Percentiles rank a stretch among this genome's conserved stretches.
Evolutionary conservation across 805 yeast genomes (phyloP).

Genomic region (Monosporozyma siamensis): DNA sequence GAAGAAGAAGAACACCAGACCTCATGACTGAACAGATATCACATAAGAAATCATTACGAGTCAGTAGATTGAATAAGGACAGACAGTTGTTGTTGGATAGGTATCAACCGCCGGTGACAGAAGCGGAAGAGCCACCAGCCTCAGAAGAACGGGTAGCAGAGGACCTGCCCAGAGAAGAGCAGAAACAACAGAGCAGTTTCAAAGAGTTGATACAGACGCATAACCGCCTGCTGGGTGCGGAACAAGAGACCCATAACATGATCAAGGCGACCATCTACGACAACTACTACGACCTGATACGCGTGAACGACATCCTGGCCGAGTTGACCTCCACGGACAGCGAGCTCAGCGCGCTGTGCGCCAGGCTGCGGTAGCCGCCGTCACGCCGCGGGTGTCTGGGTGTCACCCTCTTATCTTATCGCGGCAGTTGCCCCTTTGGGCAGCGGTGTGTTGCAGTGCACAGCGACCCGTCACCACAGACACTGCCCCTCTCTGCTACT

Average conservation of each 20-base stretch:
- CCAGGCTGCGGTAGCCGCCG: no score
- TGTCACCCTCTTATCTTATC: no score
- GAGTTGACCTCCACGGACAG: background rate
- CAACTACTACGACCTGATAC: conserved; percentile 64
- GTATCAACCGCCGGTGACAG: conserved; percentile 17
- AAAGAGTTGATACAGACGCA: conserved; percentile 21
- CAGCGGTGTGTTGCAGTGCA: no score
- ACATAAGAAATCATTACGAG: conserved; percentile 23
- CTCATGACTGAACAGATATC: conserved; percentile 25
- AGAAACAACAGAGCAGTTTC: conserved; percentile 7
- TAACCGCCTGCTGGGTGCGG: conserved; percentile 22
- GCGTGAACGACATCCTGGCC: conserved; percentile 27
- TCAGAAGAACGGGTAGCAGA: no score
- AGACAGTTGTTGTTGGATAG: conserved; percentile 20
- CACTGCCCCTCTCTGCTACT: no score
- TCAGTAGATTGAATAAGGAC: conserved; percentile 16
- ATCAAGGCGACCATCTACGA: conserved; percentile 67
- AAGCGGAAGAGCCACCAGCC: background rate
- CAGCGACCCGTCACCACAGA: no score
- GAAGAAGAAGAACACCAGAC: background rate
- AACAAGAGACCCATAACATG: conserved; percentile 30
- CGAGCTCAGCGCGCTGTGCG: background rate
- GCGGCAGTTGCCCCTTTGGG: no score
- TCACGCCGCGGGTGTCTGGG: no score
- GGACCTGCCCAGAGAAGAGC: no score